Percentiles rank a stretch among this genome's conserved stretches.
These are phyloP conservation scores for Vitis riparia DNA, from an alignment of 164 flowering plant genomes.

Conservation along the genomic window DNA sequence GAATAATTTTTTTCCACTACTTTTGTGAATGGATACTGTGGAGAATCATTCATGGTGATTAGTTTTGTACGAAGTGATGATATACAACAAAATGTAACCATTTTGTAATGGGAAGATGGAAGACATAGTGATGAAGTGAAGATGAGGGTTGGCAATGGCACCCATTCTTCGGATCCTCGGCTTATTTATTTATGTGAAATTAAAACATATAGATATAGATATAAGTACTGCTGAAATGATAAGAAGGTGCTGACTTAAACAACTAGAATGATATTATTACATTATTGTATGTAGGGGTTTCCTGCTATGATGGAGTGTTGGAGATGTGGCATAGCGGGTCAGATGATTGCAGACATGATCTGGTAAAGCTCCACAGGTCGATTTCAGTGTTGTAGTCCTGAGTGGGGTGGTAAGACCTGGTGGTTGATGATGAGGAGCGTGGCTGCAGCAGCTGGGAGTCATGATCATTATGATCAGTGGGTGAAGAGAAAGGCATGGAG, in stretches of 20 bases:
- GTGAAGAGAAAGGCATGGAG: constrained; percentile 22
- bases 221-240: constrained; percentile 8
- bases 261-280: constrained; percentile 10
- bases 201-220: background rate
- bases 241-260: constrained; percentile 16
- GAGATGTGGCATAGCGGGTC: constrained; percentile 58
- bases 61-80: no score
- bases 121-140: constrained; percentile 33
- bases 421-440: constrained; percentile 16
- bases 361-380: constrained; percentile 59
- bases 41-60: no score
- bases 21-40: no score
- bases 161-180: constrained; percentile 18
- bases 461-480: constrained; percentile 18
- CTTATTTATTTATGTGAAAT: background rate
- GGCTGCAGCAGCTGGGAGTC: constrained; percentile 22
- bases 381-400: constrained; percentile 40
- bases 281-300: background rate
- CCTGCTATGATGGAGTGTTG: constrained; percentile 28
- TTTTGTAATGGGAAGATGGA: background rate
- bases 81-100: no score
- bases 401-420: constrained; percentile 19
- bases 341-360: constrained; percentile 35
- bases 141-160: constrained; percentile 39
- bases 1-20: no score